Evolutionary conservation across 2,329 filamentous ascomycete species (phyloP), one percentile per base, ranked within the genome.

Genomic region (Cladosporium sp.): DNA sequence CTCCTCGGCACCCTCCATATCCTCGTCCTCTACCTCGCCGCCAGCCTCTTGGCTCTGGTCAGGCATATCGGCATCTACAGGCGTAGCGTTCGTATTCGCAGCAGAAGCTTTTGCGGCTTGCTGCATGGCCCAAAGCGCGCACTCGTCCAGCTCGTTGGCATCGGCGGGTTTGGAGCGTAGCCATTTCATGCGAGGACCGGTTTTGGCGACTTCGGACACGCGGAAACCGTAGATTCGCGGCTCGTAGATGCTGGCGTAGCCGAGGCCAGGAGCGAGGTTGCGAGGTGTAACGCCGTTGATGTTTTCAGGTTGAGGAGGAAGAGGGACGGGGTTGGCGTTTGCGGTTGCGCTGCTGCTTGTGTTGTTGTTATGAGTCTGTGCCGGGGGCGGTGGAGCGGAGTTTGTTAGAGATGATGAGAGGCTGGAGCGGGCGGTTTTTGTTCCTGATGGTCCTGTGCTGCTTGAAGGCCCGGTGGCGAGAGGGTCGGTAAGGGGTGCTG

Each of bases 121-220:
- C 38, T 63, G 64, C 45, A 65, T 62, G 7, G 68, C 67, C 68
- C 69, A 81, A 45, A 75, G 67, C 58, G 71, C 69, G 61, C 75
- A 75, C 76, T 99, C 94, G 70, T 99, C 92, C 51, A 97, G 80
- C 67, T 96, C 89, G 43, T 82, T 86, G 58, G 96, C 81, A 69
- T 96, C 85, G 14, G 81, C 80, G 0, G 94, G 94, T 71, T 92
- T 88, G 75, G 88, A 87, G 65, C 94, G 86, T 67, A 99, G 78
- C 94, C 94, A 99, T 72, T 92, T 92, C 94, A 99, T 99, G 61
- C 94, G 84, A 12, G 94, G 94, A 0, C 94, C 94, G 22, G 90
- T 92, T 65, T 89, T 86, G 42, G 94, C 90, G 59, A 92, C 82
- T 75, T 97, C 94, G 17, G 90, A 93, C 20, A 99, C 94, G 62